phyloP scores from a whole-genome alignment of 2,329 filamentous ascomycete species.

The Fusarium heterosporum region DNA sequence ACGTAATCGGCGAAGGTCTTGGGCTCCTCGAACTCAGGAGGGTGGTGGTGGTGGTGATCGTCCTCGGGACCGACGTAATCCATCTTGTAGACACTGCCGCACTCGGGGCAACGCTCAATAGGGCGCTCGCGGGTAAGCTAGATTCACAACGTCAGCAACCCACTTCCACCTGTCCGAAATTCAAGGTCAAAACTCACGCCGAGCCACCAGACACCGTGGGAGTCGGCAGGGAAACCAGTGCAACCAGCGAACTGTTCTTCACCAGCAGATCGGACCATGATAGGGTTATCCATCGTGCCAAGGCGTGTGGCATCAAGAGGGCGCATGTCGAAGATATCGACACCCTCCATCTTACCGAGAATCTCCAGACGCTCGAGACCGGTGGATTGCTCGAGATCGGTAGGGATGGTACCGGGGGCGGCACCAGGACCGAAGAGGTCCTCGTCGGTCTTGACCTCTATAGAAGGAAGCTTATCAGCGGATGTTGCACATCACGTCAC shows the following conservation, averaged over 20 bases:
- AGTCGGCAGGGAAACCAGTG: slow-evolving; percentile 93
- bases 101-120: slow-evolving; percentile 95
- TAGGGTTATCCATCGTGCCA: slow-evolving; percentile 93
- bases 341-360: slow-evolving; percentile 98
- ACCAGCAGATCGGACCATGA: slow-evolving; percentile 89
- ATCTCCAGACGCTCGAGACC: slow-evolving; percentile 99
- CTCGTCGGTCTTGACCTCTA: slow-evolving; percentile 85
- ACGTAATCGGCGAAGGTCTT: slow-evolving; percentile 98
- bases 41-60: slow-evolving; percentile 72
- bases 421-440: slow-evolving; percentile 91
- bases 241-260: slow-evolving; percentile 98
- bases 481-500: slow-evolving; percentile 24
- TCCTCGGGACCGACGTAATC: slow-evolving; percentile 90
- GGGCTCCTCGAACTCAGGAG: slow-evolving; percentile 80
- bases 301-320: slow-evolving; percentile 90
- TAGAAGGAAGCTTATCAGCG: slow-evolving; percentile 40
- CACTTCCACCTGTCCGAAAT: slow-evolving; percentile 28
- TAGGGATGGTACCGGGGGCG: slow-evolving; percentile 83
- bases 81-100: slow-evolving; percentile 97
- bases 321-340: slow-evolving; percentile 98
- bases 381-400: slow-evolving; percentile 94
- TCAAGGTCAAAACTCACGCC: slow-evolving; percentile 70
- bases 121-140: slow-evolving; percentile 90
- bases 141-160: slow-evolving; percentile 27
- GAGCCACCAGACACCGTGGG: slow-evolving; percentile 90